Percentiles rank a stretch among this genome's conserved stretches.
Conservation (phyloP, 225 moss, liverwort and hornwort genomes). For the Bryum argenteum region DNA sequence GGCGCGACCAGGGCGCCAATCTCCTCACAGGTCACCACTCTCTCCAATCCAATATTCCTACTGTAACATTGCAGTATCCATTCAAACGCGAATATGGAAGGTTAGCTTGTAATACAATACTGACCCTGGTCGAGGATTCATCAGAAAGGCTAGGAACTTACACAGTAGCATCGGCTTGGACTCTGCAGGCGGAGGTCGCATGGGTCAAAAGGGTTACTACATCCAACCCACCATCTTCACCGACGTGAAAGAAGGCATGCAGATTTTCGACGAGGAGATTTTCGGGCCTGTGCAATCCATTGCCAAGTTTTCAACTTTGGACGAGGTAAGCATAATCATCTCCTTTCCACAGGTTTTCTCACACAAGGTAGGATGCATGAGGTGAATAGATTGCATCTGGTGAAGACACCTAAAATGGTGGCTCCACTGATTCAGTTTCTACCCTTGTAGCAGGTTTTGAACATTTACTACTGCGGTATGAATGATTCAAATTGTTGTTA, state of each 20-base stretch:
- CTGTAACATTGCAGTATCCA: too few relatives aligned
- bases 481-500: too few relatives aligned
- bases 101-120: too few relatives aligned
- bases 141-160: background rate
- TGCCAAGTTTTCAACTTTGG: constrained; percentile 45
- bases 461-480: too few relatives aligned
- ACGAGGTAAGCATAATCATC: constrained; percentile 52
- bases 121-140: background rate
- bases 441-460: too few relatives aligned
- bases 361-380: too few relatives aligned
- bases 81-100: too few relatives aligned
- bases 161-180: background rate
- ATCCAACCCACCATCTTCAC: constrained; percentile 89
- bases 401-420: too few relatives aligned
- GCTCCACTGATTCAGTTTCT: too few relatives aligned
- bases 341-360: background rate
- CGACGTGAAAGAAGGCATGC: constrained; percentile 82
- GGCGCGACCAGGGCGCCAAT: constrained; percentile 71
- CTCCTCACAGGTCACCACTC: constrained; percentile 54
- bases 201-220: constrained; percentile 83
- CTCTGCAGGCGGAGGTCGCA: constrained; percentile 61
- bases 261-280: constrained; percentile 82
- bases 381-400: too few relatives aligned
- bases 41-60: too few relatives aligned
- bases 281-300: constrained; percentile 72